Evolutionary conservation across 306 rosid genomes (phyloP).

Genomic region (Nissolia schottii): DNA sequence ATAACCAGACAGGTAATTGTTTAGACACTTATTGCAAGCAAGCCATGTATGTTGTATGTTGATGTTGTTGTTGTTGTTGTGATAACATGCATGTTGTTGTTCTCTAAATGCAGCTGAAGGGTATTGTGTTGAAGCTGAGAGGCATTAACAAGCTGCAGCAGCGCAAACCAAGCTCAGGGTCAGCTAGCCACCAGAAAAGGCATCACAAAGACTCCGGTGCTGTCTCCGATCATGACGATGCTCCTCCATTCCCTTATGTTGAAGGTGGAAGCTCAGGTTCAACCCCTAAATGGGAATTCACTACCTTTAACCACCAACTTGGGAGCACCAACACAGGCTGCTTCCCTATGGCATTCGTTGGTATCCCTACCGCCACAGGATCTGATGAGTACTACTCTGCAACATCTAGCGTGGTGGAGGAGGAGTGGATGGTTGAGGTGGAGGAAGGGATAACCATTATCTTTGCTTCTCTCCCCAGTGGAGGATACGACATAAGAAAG

Average conservation of each 20-base stretch:
- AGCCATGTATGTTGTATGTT: too few species aligned
- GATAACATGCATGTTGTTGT: background rate
- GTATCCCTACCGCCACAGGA: conserved; percentile 79
- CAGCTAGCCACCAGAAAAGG: conserved; percentile 70
- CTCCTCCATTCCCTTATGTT: conserved; percentile 68
- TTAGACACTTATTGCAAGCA: too few species aligned
- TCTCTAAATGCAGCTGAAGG: conserved; percentile 65
- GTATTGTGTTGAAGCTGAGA: conserved; percentile 79
- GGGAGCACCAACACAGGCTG: too few species aligned
- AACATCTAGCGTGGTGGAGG: too few species aligned
- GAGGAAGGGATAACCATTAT: conserved; percentile 93
- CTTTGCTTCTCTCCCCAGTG: conserved; percentile 84
- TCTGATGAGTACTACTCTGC: conserved; percentile 74
- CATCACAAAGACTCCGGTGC: conserved; percentile 84
- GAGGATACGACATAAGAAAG: conserved; percentile 90
- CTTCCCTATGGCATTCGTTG: too few species aligned
- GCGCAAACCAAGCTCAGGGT: conserved; percentile 78
- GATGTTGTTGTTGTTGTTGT: too few species aligned
- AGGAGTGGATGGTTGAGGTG: conserved; percentile 98
- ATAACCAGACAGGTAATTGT: conserved; percentile 94
- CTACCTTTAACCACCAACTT: too few species aligned
- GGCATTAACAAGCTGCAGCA: conserved; percentile 75
- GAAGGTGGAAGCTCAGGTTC: conserved; percentile 95
- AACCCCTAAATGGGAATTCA: conserved; percentile 67
- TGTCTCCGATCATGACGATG: conserved; percentile 88